Conservation (phyloP, 2,329 filamentous ascomycete species). For the Delphinella strobiligena region DNA sequence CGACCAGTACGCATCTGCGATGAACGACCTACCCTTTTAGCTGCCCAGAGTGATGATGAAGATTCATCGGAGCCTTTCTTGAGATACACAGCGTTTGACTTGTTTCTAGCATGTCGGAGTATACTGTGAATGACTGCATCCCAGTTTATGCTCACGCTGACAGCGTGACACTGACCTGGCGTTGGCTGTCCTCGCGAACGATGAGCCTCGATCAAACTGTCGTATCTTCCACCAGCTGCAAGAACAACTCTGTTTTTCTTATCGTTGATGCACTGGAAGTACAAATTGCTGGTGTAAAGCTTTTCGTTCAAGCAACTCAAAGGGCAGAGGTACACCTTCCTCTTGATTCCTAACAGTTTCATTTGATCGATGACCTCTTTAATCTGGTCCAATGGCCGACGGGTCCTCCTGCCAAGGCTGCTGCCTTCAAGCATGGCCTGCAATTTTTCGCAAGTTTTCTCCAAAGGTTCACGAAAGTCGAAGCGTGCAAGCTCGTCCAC, state of each 20-base stretch:
- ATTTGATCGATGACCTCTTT: conserved; percentile 66
- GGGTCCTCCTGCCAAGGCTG: conserved; percentile 10
- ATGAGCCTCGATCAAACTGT: conserved; percentile 75
- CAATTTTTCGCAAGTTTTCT: conserved; percentile 58
- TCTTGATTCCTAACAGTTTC: conserved; percentile 60
- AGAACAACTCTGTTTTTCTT: conserved; percentile 72
- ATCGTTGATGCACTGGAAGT: conserved; percentile 88
- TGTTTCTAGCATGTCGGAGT: conserved; percentile 32
- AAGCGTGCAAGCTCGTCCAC: conserved; percentile 84
- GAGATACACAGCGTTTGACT: conserved; percentile 41
- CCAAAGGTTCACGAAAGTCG: conserved; percentile 70
- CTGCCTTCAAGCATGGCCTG: conserved; percentile 39
- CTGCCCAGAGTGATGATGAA: conserved; percentile 10
- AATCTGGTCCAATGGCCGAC: conserved; percentile 51
- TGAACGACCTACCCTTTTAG: no score
- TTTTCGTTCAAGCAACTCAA: conserved; percentile 82
- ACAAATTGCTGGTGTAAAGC: conserved; percentile 73
- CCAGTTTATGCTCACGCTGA: conserved; percentile 86
- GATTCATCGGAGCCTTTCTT: conserved; percentile 57
- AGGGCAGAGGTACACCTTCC: conserved; percentile 73
- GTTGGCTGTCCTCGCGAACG: conserved; percentile 43
- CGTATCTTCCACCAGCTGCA: conserved; percentile 87
- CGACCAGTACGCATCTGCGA: no score
- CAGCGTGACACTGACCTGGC: conserved; percentile 50
- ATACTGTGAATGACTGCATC: conserved; percentile 47